phyloP scores from a whole-genome alignment of 495 filamentous ascomycete species.

The Friedmanniomyces simplex region DNA sequence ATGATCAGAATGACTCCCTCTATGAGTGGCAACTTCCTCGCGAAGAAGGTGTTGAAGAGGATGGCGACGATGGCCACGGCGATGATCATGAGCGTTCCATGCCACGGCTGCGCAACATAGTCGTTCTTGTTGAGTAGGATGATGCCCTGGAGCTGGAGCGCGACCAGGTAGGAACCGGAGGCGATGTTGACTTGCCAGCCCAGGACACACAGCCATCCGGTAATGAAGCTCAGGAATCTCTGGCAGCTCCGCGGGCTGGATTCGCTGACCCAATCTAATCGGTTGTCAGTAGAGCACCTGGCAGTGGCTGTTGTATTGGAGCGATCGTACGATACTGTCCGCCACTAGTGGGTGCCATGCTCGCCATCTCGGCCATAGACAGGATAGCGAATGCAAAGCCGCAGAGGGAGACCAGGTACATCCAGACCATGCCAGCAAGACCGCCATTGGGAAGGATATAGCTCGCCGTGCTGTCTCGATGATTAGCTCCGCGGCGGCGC shows the following conservation, averaged over 20 bases:
- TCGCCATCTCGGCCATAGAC: constrained; percentile 37
- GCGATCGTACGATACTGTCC: constrained; percentile 1
- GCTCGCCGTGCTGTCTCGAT: constrained; percentile 10
- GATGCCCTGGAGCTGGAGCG: constrained; percentile 33
- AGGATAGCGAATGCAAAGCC: constrained; percentile 14
- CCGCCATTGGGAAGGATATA: constrained; percentile 10
- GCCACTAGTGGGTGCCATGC: constrained; percentile 22
- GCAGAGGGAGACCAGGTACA: neutral
- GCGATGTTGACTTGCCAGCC: constrained; percentile 17
- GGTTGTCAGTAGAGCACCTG: neutral
- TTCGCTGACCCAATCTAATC: neutral
- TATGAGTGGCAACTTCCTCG: constrained; percentile 34
- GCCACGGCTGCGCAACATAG: constrained; percentile 37
- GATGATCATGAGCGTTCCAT: constrained; percentile 41
- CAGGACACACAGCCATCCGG: constrained; percentile 9
- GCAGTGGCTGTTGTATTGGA: constrained; percentile 8
- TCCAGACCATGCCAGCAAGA: constrained; percentile 2
- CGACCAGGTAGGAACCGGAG: constrained; percentile 25
- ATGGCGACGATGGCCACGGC: constrained; percentile 34
- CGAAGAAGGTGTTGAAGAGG: constrained; percentile 35
- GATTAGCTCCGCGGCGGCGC: too few species aligned
- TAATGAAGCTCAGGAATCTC: constrained; percentile 14
- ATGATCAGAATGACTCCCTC: constrained; percentile 36
- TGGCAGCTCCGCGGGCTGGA: neutral
- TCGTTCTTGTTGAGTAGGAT: constrained; percentile 29